A percentile compares a stretch with the other conserved stretches of the same genome.
Evolutionary conservation across 169 alveolate species (phyloP).

Genomic region (Babesia ovis): DNA sequence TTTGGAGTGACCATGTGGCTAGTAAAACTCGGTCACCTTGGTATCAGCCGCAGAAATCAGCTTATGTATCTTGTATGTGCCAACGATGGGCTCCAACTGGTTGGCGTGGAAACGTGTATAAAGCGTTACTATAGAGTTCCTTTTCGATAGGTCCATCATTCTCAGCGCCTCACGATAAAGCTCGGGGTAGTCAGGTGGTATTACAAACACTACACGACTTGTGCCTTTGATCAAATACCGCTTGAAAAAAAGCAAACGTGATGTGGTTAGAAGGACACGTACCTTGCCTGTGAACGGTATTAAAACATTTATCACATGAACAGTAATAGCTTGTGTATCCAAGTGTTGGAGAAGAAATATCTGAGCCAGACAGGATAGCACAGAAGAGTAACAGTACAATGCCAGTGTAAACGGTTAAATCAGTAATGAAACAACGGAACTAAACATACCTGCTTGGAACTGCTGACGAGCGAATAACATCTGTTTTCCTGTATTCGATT

Average conservation of each 20-base stretch:
- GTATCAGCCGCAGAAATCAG: slow-evolving; percentile 69
- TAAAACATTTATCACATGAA: not conserved
- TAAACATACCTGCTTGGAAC: slow-evolving; percentile 44
- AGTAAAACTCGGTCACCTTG: slow-evolving; percentile 71
- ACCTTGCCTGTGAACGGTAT: slow-evolving; percentile 22
- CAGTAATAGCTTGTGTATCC: too few species aligned
- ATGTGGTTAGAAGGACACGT: slow-evolving; percentile 70
- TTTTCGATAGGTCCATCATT: slow-evolving; percentile 37
- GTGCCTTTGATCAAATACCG: slow-evolving; percentile 77
- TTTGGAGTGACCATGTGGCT: too few species aligned
- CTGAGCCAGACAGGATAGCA: too few species aligned
- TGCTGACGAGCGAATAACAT: slow-evolving; percentile 63
- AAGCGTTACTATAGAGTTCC: slow-evolving; percentile 65
- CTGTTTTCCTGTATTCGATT: slow-evolving; percentile 50
- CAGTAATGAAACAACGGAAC: not conserved
- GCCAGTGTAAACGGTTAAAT: too few species aligned
- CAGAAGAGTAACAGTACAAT: too few species aligned
- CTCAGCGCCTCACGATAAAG: slow-evolving; percentile 50
- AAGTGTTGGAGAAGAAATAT: too few species aligned
- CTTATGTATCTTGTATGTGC: slow-evolving; percentile 47
- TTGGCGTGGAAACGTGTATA: slow-evolving; percentile 73
- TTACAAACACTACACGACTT: slow-evolving; percentile 59
- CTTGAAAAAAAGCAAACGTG: slow-evolving; percentile 73
- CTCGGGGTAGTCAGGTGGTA: slow-evolving; percentile 74
- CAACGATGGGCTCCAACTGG: slow-evolving; percentile 76